Evolutionary conservation across 345 rosid species (phyloP).

Genomic region (Populus tremula): DNA sequence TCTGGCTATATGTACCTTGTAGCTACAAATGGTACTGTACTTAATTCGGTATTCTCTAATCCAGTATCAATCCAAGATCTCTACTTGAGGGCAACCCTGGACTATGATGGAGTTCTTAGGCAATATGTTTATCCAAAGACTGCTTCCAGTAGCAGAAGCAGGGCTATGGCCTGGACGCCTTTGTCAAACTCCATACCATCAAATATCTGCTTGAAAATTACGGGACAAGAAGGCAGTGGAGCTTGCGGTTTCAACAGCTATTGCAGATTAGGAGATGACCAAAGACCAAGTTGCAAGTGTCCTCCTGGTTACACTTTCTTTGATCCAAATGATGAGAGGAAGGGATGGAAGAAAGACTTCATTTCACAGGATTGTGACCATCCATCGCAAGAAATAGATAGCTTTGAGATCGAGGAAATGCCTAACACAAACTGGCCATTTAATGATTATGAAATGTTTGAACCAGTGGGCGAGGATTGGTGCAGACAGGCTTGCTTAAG

Average conservation of each 20-base stretch:
- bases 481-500: slow-evolving; percentile 6
- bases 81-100: slow-evolving; percentile 47
- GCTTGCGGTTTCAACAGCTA: slow-evolving; percentile 49
- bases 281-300: no score
- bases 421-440: no score
- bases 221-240: slow-evolving; percentile 23
- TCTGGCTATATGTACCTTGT: slow-evolving; percentile 42
- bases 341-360: fast-evolving
- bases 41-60: neutral
- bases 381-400: slow-evolving; percentile 19
- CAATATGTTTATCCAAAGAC: slow-evolving; percentile 48
- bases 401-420: no score
- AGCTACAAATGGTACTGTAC: slow-evolving; percentile 24
- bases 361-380: slow-evolving; percentile 13
- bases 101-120: slow-evolving; percentile 59
- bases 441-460: neutral
- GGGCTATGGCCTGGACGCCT: slow-evolving; percentile 36
- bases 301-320: no score
- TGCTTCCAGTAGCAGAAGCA: slow-evolving; percentile 6
- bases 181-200: slow-evolving; percentile 19
- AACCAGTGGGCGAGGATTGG: no score
- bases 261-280: no score
- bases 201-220: slow-evolving; percentile 35
- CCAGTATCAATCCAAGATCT: slow-evolving; percentile 16
- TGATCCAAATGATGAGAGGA: no score